Evolutionary conservation across 129 eudicot species (phyloP).

Genomic region (Pseudognaphalium luteoalbum): DNA sequence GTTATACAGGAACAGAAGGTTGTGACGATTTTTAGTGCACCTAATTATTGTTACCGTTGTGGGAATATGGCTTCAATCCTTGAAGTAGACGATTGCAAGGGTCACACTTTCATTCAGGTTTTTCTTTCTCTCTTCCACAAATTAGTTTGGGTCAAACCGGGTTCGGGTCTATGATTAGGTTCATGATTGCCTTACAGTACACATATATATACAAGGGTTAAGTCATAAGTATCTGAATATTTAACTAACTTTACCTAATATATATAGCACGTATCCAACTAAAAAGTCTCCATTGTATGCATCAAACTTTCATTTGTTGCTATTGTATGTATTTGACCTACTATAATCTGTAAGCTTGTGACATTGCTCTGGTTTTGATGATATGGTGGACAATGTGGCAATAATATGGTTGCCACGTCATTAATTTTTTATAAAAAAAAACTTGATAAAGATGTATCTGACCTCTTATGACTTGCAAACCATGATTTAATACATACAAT

Average conservation of each 20-base stretch:
- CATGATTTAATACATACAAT: no score
- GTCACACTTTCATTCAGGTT: conserved; percentile 89
- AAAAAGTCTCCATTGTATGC: not conserved
- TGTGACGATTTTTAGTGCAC: conserved; percentile 89
- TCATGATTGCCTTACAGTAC: not conserved
- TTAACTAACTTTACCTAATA: not conserved
- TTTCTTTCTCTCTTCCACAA: conserved; percentile 31
- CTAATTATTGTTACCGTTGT: conserved; percentile 93
- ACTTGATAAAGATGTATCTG: no score
- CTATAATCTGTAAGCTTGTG: no score
- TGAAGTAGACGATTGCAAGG: conserved; percentile 89
- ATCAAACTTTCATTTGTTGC: no score
- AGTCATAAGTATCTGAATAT: no score
- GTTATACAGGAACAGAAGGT: conserved; percentile 81
- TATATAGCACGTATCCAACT: not conserved
- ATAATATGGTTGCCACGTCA: no score
- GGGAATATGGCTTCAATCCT: conserved; percentile 94
- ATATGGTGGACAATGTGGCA: no score
- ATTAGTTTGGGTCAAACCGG: not conserved
- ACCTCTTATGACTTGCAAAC: no score
- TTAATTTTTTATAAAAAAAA: no score
- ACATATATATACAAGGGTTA: not conserved
- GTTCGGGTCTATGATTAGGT: not conserved
- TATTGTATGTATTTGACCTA: not conserved
- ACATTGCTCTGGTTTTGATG: no score